Percentiles rank a stretch among this genome's conserved stretches.
These are phyloP conservation scores for Debaryomyces singareniensis DNA, from an alignment of 1,139 yeast genomes.

Conservation along the genomic window DNA sequence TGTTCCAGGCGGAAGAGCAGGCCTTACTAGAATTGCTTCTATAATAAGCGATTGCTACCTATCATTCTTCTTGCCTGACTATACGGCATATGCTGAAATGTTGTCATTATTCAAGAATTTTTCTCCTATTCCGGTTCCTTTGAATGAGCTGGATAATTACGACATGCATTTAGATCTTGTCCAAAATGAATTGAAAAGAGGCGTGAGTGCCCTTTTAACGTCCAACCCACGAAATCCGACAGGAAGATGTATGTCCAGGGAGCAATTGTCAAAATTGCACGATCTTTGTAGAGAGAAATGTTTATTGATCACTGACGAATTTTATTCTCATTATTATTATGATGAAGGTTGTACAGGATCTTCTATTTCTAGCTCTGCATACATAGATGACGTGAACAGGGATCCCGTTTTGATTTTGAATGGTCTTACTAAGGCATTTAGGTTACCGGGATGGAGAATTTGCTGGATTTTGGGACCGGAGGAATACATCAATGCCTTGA, in stretches of 20 bases:
- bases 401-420: constrained; percentile 62
- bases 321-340: constrained; percentile 58
- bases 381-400: constrained; percentile 50
- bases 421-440: constrained; percentile 60
- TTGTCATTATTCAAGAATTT: constrained; percentile 59
- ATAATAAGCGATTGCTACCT: constrained; percentile 57
- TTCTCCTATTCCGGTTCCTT: constrained; percentile 63
- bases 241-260: constrained; percentile 50
- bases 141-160: constrained; percentile 55
- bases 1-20: constrained; percentile 70
- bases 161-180: constrained; percentile 53
- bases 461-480: constrained; percentile 69
- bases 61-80: constrained; percentile 61
- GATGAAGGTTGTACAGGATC: constrained; percentile 55
- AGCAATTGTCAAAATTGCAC: constrained; percentile 48
- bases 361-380: constrained; percentile 50
- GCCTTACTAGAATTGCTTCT: constrained; percentile 61
- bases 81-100: constrained; percentile 72
- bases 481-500: constrained; percentile 51
- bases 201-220: constrained; percentile 56
- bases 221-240: constrained; percentile 68
- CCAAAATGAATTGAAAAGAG: constrained; percentile 51
- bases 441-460: constrained; percentile 67
- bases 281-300: constrained; percentile 53
- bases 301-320: constrained; percentile 62